These are phyloP conservation scores for Pezicula carpinea DNA, from an alignment of 2,329 filamentous ascomycete species.

Conservation along the genomic window DNA sequence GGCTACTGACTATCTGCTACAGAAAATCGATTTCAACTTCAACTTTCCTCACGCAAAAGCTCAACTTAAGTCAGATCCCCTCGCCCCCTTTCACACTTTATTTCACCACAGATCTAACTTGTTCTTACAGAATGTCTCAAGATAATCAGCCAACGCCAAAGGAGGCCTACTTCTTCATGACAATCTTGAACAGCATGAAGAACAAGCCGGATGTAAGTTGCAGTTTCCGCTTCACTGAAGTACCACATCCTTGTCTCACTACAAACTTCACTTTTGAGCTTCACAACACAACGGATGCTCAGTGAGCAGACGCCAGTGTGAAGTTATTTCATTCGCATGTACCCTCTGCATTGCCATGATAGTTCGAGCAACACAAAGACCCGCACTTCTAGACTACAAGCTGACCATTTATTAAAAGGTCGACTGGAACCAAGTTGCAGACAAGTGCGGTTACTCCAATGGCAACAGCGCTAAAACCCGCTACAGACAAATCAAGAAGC, in stretches of 20 bases:
- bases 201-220: conserved; percentile 15
- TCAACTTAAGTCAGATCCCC: background rate
- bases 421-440: conserved; percentile 44
- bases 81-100: background rate
- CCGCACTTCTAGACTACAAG: too few species aligned
- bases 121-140: background rate
- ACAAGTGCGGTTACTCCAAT: conserved; percentile 39
- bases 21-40: too few species aligned
- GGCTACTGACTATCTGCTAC: too few species aligned
- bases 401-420: conserved; percentile 8
- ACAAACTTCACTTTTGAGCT: too few species aligned
- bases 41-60: background rate
- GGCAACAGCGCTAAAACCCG: conserved; percentile 41
- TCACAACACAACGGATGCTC: too few species aligned
- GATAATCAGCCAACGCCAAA: conserved; percentile 2
- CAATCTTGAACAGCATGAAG: conserved; percentile 14
- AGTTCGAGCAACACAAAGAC: too few species aligned
- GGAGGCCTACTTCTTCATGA: conserved; percentile 16
- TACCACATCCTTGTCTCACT: too few species aligned
- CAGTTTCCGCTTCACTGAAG: background rate
- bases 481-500: conserved; percentile 46
- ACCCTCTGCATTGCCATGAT: too few species aligned
- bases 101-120: background rate
- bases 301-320: too few species aligned
- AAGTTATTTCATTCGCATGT: too few species aligned